Evolutionary conservation across 208 protist genomes (phyloP).

Genomic region (Lotmaria passim): DNA sequence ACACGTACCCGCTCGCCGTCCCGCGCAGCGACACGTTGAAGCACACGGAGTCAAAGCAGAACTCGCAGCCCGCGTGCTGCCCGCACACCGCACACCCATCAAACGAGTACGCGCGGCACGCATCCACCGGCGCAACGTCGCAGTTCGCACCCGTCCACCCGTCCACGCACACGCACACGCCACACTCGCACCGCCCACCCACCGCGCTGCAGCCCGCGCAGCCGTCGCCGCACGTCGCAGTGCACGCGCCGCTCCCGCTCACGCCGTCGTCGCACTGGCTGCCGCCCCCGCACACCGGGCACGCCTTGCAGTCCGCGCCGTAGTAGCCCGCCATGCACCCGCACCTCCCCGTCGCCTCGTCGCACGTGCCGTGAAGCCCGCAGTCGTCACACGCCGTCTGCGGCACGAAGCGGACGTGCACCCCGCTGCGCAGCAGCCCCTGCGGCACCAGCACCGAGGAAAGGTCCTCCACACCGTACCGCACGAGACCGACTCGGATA

Average conservation of each 20-base stretch:
- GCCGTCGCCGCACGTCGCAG: not conserved
- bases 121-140: conserved; percentile 30
- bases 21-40: conserved; percentile 37
- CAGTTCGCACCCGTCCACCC: conserved; percentile 32
- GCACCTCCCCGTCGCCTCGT: conserved; percentile 20
- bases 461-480: conserved; percentile 39
- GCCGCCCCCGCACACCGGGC: conserved; percentile 27
- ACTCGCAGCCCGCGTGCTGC: conserved; percentile 35
- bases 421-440: conserved; percentile 21
- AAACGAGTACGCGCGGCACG: conserved; percentile 43
- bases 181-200: conserved; percentile 36
- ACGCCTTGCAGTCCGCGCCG: conserved; percentile 34
- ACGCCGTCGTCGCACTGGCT: conserved; percentile 37
- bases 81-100: conserved; percentile 44
- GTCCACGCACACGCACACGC: conserved; percentile 25
- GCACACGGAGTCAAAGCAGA: conserved; percentile 54
- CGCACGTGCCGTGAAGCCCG: conserved; percentile 39
- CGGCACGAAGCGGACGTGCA: conserved; percentile 24
- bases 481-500: conserved; percentile 38
- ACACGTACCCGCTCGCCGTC: conserved; percentile 35
- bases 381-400: conserved; percentile 10
- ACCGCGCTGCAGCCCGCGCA: conserved; percentile 12
- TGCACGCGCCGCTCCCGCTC: conserved; percentile 7
- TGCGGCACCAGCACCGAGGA: conserved; percentile 28
- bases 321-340: conserved; percentile 35